Conservation (phyloP, 345 rosid species). For the Physaria fendleri region DNA sequence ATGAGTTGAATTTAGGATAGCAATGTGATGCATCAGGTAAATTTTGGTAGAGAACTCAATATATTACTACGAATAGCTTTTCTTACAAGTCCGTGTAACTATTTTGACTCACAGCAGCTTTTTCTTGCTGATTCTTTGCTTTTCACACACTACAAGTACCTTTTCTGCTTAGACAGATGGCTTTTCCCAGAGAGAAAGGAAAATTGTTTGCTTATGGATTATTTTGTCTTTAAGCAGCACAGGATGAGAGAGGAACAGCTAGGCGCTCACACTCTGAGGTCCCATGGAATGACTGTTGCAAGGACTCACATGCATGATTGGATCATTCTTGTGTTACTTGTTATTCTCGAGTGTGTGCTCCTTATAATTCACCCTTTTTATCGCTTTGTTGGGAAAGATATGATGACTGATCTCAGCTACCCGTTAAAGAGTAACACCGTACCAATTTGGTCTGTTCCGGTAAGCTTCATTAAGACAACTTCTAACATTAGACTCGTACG, state of each 20-base stretch:
- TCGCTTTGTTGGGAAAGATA: slow-evolving; percentile 82
- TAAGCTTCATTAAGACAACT: slow-evolving; percentile 23
- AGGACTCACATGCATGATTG: slow-evolving; percentile 68
- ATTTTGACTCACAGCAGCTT: background rate
- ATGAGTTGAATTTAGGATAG: background rate
- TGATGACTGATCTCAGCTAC: slow-evolving; percentile 84
- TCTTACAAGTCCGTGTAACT: background rate
- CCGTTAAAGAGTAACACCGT: slow-evolving; percentile 68
- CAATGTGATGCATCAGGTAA: background rate
- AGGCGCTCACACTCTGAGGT: slow-evolving; percentile 51
- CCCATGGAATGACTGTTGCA: slow-evolving; percentile 56
- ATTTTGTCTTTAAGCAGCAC: slow-evolving; percentile 27
- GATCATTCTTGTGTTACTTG: slow-evolving; percentile 62
- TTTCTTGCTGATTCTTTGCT: background rate
- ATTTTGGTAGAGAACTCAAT: background rate
- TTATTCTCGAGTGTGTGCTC: slow-evolving; percentile 36
- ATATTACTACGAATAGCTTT: background rate
- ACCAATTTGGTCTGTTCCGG: slow-evolving; percentile 79
- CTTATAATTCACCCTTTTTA: slow-evolving; percentile 61
- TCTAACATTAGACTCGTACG: background rate
- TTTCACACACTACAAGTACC: background rate
- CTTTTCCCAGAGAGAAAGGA: background rate
- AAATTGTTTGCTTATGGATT: background rate
- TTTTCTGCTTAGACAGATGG: slow-evolving; percentile 1
- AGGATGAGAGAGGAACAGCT: slow-evolving; percentile 48